These are phyloP conservation scores for Daldinia decipiens DNA, from an alignment of 495 filamentous ascomycete species.

Conservation along the genomic window DNA sequence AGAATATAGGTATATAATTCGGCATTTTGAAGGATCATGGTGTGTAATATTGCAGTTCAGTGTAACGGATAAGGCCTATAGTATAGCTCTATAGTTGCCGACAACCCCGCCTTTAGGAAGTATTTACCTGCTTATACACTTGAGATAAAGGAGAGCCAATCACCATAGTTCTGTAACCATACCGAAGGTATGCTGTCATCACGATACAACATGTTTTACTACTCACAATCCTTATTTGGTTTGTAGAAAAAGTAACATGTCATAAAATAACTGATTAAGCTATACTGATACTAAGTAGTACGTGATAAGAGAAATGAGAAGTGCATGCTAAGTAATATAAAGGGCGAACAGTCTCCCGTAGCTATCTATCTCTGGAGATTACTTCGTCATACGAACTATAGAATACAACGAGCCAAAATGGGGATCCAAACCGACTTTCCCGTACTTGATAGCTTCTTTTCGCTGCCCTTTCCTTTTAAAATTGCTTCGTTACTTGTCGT, in stretches of 20 bases:
- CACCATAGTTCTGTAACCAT: background rate
- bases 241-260: background rate
- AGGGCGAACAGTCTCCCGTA: background rate
- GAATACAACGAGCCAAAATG: background rate
- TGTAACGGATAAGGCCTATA: background rate
- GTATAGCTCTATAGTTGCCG: background rate
- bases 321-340: background rate
- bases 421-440: background rate
- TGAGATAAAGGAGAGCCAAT: background rate
- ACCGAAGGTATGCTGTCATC: background rate
- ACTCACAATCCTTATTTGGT: background rate
- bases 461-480: background rate
- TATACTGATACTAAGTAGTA: background rate
- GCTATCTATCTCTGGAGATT: background rate
- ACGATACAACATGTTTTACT: background rate
- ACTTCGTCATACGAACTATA: background rate
- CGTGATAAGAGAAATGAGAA: background rate
- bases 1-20: background rate
- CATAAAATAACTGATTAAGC: background rate
- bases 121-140: background rate
- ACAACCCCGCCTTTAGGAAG: background rate
- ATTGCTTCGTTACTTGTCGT: background rate
- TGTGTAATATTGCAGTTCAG: background rate
- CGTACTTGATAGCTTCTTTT: background rate
- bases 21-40: background rate